Conservation (phyloP, 2,329 filamentous ascomycete genomes). For the Fusarium buxicola region DNA sequence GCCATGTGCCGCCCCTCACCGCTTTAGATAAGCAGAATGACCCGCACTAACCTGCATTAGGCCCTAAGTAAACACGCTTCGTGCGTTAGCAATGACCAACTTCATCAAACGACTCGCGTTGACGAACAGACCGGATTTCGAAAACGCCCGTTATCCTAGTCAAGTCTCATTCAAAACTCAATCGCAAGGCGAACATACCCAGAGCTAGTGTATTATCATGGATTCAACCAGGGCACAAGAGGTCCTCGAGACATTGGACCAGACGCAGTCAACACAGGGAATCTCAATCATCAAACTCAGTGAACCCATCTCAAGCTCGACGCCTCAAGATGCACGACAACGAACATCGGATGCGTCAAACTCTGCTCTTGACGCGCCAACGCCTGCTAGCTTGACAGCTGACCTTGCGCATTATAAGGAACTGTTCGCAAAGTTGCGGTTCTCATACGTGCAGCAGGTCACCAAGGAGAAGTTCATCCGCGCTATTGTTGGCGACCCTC, state of each 20-base stretch:
- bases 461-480: constrained; percentile 98
- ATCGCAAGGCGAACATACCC: neutral
- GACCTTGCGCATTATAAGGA: constrained; percentile 94
- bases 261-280: constrained; percentile 68
- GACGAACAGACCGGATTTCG: constrained; percentile 5
- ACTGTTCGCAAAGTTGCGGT: constrained; percentile 94
- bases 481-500: constrained; percentile 90
- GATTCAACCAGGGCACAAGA: constrained; percentile 51
- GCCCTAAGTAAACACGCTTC: constrained; percentile 55
- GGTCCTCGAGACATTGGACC: constrained; percentile 61
- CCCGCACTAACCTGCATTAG: constrained; percentile 45
- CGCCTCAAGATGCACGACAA: constrained; percentile 54
- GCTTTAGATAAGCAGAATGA: constrained; percentile 14
- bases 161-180: neutral
- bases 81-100: constrained; percentile 6
- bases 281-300: constrained; percentile 82
- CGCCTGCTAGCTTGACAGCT: constrained; percentile 81
- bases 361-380: constrained; percentile 72
- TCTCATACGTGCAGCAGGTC: constrained; percentile 97
- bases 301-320: constrained; percentile 74
- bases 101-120: constrained; percentile 11
- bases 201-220: constrained; percentile 37
- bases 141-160: neutral
- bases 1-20: constrained; percentile 39
- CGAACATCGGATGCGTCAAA: constrained; percentile 80